Evolutionary conservation across 306 rosid species (phyloP).

Genomic region (Coriaria nepalensis): DNA sequence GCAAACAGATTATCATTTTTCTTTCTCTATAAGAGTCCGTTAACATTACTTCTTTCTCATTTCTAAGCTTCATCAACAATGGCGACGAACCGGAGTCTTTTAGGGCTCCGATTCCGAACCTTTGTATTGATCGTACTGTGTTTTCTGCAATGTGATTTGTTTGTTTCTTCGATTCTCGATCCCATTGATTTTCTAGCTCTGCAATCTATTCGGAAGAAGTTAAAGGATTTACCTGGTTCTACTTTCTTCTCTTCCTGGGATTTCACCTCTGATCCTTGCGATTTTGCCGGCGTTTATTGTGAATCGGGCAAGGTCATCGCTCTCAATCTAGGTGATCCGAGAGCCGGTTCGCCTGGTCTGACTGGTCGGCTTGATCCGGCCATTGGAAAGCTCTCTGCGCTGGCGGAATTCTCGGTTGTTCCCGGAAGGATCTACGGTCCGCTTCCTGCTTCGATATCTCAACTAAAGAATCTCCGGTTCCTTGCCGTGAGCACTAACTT

Average conservation of each 20-base stretch:
- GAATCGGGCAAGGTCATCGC: conserved; percentile 62
- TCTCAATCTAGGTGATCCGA: conserved; percentile 88
- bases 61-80: conserved; percentile 16
- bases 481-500: conserved; percentile 74
- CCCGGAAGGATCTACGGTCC: conserved; percentile 73
- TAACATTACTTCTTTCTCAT: conserved; percentile 3
- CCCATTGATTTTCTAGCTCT: conserved; percentile 82
- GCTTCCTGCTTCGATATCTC: conserved; percentile 41
- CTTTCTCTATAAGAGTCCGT: conserved; percentile 23
- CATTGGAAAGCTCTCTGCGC: conserved; percentile 58
- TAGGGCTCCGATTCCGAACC: conserved; percentile 5
- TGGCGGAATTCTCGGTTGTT: conserved; percentile 74
- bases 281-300: conserved; percentile 81
- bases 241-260: conserved; percentile 81
- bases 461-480: conserved; percentile 54
- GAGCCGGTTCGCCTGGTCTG: conserved; percentile 77
- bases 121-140: conserved; percentile 18
- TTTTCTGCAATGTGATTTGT: conserved; percentile 12
- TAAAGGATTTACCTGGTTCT: conserved; percentile 75
- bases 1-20: conserved; percentile 22
- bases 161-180: conserved; percentile 51
- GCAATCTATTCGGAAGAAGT: conserved; percentile 62
- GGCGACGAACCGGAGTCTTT: conserved; percentile 23
- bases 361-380: conserved; percentile 66
- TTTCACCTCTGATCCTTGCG: conserved; percentile 91